Evolutionary conservation across 1,284 basidiomycete genomes (phyloP), one percentile per base, ranked within the genome.

Genomic region (Thecaphora thlaspeos): DNA sequence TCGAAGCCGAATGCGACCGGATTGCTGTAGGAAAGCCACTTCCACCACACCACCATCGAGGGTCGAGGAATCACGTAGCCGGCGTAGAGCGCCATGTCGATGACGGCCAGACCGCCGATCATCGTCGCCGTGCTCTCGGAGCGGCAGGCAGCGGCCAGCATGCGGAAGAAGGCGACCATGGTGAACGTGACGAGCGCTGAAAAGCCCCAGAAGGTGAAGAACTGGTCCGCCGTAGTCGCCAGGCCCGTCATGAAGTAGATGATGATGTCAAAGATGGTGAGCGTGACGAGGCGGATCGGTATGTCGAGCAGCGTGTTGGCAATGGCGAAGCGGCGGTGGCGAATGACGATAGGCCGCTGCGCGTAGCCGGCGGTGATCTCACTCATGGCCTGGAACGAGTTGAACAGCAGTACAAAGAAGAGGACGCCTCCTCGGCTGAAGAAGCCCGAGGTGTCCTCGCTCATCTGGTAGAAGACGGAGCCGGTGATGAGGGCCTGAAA

Each of bases 401-500:
- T 19, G 19, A 8, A 40, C 7, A 40, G 38, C 9, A 40, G n/a
- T 15, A 14, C 18, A 19, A 40, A 21, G 19, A 40, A 40, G 18
- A 40, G 4, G 21, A 19, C 38, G 14, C 38, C 38, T 11, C 38
- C 32, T 19, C 90, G 84, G 15, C 87, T 86, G 81, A 88, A 93
- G 76, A 85, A 88, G 14, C 85, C 86, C 0, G 80, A 76, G 0
- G 90, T 89, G 5, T 81, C 77, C 17, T 85, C 80, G 0, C 85
- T 81, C 44, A 87, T 79, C 4, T 83, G 81, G 59, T 87, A 81
- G 81, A 89, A 94, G 32, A 88, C 83, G 0, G 87, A 88, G 12
- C 90, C 89, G 52, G 87, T 82, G 63, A 90, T 87, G 51, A 90
- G 72, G 10, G 82, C 87, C 77, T 88, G 86, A 61, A 66, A 75